Conservation (phyloP, 352 stramenopile genomes). For the Phytophthora capsici region DNA sequence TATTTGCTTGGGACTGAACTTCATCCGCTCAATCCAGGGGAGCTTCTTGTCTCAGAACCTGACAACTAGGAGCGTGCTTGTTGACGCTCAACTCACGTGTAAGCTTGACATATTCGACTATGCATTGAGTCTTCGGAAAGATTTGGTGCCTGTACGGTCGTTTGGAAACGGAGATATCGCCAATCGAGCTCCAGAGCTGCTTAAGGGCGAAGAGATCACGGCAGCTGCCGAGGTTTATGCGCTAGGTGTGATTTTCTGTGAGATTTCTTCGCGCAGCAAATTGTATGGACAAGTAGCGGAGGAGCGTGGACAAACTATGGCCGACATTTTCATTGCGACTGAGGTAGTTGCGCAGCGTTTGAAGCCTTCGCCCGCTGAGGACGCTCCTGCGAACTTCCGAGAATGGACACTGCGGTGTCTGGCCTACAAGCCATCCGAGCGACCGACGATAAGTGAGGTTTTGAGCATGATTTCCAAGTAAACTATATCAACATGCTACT, state of each 20-base stretch:
- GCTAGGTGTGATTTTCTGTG: constrained; percentile 76
- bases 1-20: constrained; percentile 55
- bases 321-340: constrained; percentile 67
- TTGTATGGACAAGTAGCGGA: constrained; percentile 54
- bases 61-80: constrained; percentile 65
- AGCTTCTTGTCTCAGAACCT: constrained; percentile 54
- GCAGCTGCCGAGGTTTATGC: constrained; percentile 68
- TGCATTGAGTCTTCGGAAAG: constrained; percentile 51
- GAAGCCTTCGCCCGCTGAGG: constrained; percentile 45
- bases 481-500: constrained; percentile 30
- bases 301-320: constrained; percentile 59
- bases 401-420: constrained; percentile 52
- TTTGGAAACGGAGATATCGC: constrained; percentile 70
- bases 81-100: constrained; percentile 60
- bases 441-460: constrained; percentile 52
- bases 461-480: constrained; percentile 40
- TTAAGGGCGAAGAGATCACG: constrained; percentile 54
- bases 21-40: constrained; percentile 50
- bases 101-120: constrained; percentile 86
- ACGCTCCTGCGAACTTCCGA: constrained; percentile 55
- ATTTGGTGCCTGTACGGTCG: constrained; percentile 44
- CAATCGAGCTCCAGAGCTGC: constrained; percentile 61
- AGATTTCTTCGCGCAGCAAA: constrained; percentile 57
- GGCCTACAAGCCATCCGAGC: constrained; percentile 52
- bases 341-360: constrained; percentile 54